Base-by-base conservation (phyloP, 2,329 filamentous ascomycete genomes). In the Pezicula neosporulosa region DNA sequence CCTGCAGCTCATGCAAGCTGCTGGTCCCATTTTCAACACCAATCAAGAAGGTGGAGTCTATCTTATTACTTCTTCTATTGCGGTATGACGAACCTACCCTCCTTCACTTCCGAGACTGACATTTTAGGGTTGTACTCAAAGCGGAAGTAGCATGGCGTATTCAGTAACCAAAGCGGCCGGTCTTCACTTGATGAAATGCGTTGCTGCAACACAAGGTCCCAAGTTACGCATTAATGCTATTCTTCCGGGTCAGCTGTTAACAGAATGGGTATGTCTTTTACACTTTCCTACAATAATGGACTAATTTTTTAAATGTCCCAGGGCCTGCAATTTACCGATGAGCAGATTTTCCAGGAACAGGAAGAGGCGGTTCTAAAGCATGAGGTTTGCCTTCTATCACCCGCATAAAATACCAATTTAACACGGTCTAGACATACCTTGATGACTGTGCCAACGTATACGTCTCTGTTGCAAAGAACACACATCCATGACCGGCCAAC, bases 171-270 rank as follows among this genome's bases (percentile, higher is more conserved):
- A 85, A 62, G 70, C 82, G 9, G 82, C 81, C 47, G 68, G 73
- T 21, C 69, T 85, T 44, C 82, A 85, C 65, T 67, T 85, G 42
- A 79, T 80, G 66, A 83, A 83, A 63, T 77, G 78, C 46, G 66
- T 85, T 37, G 82, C 82, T 3, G 70, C 77, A 49, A 77, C 79
- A n/a, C 75, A 82, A 57, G 81, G 81, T 5, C 67, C 72, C 1
- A 82, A 82, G 65, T 71, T 83, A 16, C 69, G 82, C 42, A 71
- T 82, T 35, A 85, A 85, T 63, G 78, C 78, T 24, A 75, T 85
- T 4, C 68, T 78, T 45, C 82, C 82, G 0, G 82, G 82, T 5
- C 68, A 85, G 56, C 63, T 85, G 57, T 68, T 85, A 63, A 85
- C 82, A 4, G 79, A 82, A 64, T 82, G 79, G 79, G 77, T 75